Evolutionary conservation across 2,329 filamentous ascomycete species (phyloP), one percentile per base, ranked within the genome.

Genomic region (Arthroderma sp.): DNA sequence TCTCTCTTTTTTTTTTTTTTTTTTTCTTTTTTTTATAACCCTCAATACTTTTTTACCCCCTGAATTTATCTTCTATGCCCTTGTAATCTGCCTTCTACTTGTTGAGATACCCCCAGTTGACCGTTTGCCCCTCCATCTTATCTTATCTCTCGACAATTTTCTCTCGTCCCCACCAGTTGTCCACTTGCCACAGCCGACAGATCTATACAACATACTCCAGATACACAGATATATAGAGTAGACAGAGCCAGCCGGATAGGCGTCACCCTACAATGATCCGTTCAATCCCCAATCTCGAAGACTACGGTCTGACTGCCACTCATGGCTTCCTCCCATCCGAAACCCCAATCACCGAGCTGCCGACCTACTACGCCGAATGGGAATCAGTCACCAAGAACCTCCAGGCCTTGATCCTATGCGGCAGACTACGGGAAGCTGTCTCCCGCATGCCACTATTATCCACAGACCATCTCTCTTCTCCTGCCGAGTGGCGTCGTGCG

Each of bases 301-400:
- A 93, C 64, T 94, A 93, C 67, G 85, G 83, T 65, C 61, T 71
- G 44, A 68, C 68, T 28, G 57, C 65, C 7, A 56, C 78, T 46
- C 78, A 86, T 66, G 91, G 91, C 57, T 98, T 98, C 68, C 77
- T 98, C 44, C 87, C 91, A 1, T 72, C 83, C 50, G 79, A 85
- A 51, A 68, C 83, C 32, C 91, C 91, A 36, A 71, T 96, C 50
- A 80, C 85, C 49, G 70, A 77, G 45, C 78, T 98, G 9, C 83
- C 87, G 6, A 84, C 83, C 2, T 96, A 95, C 70, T 98, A 96
- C 66, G 81, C 84, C 63, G 85, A 86, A 59, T 98, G 91, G 91
- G 91, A 98, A 67, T 77, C 82, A 38, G 75, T 95, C 41, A 77
- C 82, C 31, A 76, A 80, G 53, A 95, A 94, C 58, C 73, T 98